Conservation (phyloP, 306 rosid species). For the Neltuma alba region DNA sequence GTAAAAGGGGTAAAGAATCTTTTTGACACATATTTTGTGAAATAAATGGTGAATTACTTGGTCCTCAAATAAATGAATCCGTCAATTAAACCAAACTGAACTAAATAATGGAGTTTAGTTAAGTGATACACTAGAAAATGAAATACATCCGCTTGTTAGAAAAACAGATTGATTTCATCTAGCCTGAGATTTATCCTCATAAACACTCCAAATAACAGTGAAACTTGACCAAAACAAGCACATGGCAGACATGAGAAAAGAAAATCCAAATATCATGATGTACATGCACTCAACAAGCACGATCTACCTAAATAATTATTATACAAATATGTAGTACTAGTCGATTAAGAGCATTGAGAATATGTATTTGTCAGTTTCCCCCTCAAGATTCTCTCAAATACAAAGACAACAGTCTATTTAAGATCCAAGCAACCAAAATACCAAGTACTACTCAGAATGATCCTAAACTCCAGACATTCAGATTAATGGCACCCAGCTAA, state of each 20-base stretch:
- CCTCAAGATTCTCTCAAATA: not conserved
- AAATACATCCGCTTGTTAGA: too few species aligned
- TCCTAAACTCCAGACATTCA: slow-evolving; percentile 7
- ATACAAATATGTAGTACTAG: slow-evolving; percentile 3
- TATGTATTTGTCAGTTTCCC: slow-evolving; percentile 16
- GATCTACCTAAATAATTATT: not conserved
- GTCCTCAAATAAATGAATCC: too few species aligned
- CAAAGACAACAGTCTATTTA: not conserved
- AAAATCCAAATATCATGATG: slow-evolving; percentile 8
- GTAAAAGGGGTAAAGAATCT: too few species aligned
- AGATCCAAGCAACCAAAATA: slow-evolving; percentile 22
- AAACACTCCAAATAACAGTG: not conserved
- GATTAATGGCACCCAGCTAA: slow-evolving; percentile 17
- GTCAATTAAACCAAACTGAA: too few species aligned
- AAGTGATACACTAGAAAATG: too few species aligned
- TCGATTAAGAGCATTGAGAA: slow-evolving; percentile 13
- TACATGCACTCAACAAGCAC: not conserved
- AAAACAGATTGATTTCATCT: too few species aligned
- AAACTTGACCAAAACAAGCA: not conserved
- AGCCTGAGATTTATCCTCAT: not conserved
- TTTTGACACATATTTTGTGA: too few species aligned
- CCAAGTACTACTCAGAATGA: slow-evolving; percentile 26
- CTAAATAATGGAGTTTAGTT: too few species aligned
- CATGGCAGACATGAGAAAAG: not conserved
- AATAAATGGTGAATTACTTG: too few species aligned